Conservation (phyloP, 306 rosid genomes). For the Spatholobus suberectus region DNA sequence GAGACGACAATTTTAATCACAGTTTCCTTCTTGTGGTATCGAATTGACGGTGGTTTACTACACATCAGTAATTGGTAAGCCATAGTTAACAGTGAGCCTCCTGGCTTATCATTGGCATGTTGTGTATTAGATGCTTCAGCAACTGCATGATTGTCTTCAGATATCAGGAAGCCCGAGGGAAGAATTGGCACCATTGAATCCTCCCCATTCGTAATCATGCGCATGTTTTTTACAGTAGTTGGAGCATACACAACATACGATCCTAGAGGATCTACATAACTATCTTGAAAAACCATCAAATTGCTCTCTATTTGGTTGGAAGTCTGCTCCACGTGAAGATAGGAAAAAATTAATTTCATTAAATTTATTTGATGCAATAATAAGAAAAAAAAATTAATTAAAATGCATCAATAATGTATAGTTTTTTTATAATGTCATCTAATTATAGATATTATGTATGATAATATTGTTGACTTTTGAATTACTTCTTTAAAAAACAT, state of each 20-base stretch:
- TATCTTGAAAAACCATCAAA: constrained; percentile 66
- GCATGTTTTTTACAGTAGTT: constrained; percentile 15
- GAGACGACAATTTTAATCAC: neutral
- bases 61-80: constrained; percentile 44
- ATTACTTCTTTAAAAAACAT: too few species aligned
- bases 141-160: constrained; percentile 47
- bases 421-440: too few species aligned
- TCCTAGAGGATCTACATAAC: constrained; percentile 51
- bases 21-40: neutral
- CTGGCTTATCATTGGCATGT: neutral
- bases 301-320: constrained; percentile 42
- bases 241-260: constrained; percentile 65
- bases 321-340: constrained; percentile 23
- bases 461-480: too few species aligned
- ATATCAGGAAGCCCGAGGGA: constrained; percentile 65
- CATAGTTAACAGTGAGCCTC: constrained; percentile 62
- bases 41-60: neutral
- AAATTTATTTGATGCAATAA: neutral
- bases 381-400: too few species aligned
- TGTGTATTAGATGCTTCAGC: neutral
- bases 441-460: neutral
- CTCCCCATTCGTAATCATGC: constrained; percentile 32
- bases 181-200: constrained; percentile 50
- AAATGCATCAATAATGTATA: too few species aligned
- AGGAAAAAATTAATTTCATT: neutral